A percentile compares a stretch with the other conserved stretches of the same genome.
phyloP scores from a whole-genome alignment of 768 basidiomycete genomes.

The Tulasnella sp. region DNA sequence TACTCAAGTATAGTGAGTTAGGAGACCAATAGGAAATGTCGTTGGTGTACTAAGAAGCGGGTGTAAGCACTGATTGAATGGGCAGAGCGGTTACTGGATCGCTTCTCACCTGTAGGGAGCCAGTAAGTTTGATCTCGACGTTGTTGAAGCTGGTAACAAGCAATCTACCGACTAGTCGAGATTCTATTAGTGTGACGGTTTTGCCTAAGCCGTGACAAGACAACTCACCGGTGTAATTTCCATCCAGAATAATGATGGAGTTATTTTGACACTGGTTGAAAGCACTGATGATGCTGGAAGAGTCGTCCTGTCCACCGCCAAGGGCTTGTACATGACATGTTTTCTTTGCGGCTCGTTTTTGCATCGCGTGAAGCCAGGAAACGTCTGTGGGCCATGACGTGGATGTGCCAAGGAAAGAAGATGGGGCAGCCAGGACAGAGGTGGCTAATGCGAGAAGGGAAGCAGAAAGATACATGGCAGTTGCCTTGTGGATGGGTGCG shows the following conservation, averaged over 20 bases:
- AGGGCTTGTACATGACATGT: constrained; percentile 26
- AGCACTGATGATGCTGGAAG: constrained; percentile 4
- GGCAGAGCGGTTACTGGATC: too few species aligned
- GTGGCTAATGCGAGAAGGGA: neutral
- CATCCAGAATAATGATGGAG: constrained; percentile 18
- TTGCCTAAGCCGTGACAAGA: too few species aligned
- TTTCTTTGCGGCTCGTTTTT: constrained; percentile 18
- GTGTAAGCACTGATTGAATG: neutral
- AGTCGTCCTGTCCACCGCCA: constrained; percentile 23
- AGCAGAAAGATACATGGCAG: neutral
- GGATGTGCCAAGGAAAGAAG: neutral
- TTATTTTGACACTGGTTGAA: constrained; percentile 14
- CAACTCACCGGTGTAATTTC: neutral
- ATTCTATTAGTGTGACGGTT: neutral
- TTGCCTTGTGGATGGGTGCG: neutral
- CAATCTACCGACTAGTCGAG: constrained; percentile 10
- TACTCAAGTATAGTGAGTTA: constrained; percentile 23
- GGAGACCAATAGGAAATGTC: constrained; percentile 27
- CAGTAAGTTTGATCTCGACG: constrained; percentile 26
- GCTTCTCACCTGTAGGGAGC: constrained; percentile 9
- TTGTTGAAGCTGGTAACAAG: constrained; percentile 9
- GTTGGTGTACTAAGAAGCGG: neutral
- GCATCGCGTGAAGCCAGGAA: neutral
- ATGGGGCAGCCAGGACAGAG: neutral
- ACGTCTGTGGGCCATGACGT: constrained; percentile 13